Conservation (phyloP, 805 yeast species). For the Lipomyces oligophaga region DNA sequence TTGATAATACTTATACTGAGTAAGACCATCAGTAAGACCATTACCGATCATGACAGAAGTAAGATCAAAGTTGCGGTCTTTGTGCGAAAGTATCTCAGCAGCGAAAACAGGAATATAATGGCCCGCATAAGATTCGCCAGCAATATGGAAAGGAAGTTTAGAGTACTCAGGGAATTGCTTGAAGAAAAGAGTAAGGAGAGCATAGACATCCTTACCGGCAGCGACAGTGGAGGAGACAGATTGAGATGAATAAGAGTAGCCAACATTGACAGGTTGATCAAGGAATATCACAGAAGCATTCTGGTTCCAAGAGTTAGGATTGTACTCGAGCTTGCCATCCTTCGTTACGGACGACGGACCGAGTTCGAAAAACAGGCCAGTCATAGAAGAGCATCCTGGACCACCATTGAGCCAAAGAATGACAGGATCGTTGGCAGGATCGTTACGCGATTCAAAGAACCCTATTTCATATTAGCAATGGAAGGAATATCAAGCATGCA, state of each 20-base stretch:
- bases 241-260: slow-evolving; percentile 71
- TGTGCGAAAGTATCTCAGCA: slow-evolving; percentile 47
- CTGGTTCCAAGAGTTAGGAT: slow-evolving; percentile 86
- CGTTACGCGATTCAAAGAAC: slow-evolving; percentile 88
- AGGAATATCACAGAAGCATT: slow-evolving; percentile 87
- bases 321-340: slow-evolving; percentile 61
- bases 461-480: slow-evolving; percentile 39
- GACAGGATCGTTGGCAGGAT: slow-evolving; percentile 81
- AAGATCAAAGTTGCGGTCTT: slow-evolving; percentile 55
- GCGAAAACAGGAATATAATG: slow-evolving; percentile 86
- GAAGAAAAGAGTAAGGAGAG: slow-evolving; percentile 79
- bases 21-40: slow-evolving; percentile 82
- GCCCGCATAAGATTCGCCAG: slow-evolving; percentile 94
- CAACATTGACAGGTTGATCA: slow-evolving; percentile 93
- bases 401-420: slow-evolving; percentile 93
- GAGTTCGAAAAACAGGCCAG: slow-evolving; percentile 85
- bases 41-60: slow-evolving; percentile 85
- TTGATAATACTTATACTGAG: slow-evolving; percentile 72
- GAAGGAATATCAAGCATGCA: background rate
- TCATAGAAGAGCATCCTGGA: slow-evolving; percentile 88
- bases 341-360: slow-evolving; percentile 81
- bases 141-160: slow-evolving; percentile 58
- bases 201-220: slow-evolving; percentile 84
- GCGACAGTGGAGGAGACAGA: slow-evolving; percentile 67
- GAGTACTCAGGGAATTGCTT: slow-evolving; percentile 72